Evolutionary conservation across 371 early-diverging fungal genomes (phyloP).

Genomic region (Saksenaea oblongispora): DNA sequence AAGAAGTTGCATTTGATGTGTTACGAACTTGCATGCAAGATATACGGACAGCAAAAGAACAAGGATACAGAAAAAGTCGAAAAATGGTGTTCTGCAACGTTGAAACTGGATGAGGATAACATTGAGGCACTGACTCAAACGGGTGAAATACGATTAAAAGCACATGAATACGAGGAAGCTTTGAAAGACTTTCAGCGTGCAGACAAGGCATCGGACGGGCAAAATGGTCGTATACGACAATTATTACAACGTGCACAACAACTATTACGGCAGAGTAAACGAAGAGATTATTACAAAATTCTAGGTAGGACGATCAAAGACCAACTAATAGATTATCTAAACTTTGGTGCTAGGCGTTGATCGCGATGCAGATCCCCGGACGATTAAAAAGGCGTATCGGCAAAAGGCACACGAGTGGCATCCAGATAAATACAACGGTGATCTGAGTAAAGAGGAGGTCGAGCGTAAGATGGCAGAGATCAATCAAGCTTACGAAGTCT

Average conservation of each 20-base stretch:
- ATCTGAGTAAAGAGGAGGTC: conserved; percentile 74
- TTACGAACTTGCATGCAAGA: conserved; percentile 62
- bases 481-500: conserved; percentile 92
- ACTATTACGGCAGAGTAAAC: conserved; percentile 68
- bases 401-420: conserved; percentile 88
- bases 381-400: conserved; percentile 93
- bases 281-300: conserved; percentile 93
- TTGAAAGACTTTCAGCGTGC: conserved; percentile 72
- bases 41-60: conserved; percentile 55
- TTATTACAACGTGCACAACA: conserved; percentile 67
- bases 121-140: conserved; percentile 68
- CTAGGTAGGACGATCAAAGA: conserved; percentile 48
- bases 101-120: conserved; percentile 64
- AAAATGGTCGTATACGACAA: conserved; percentile 61
- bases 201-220: conserved; percentile 58
- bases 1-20: conserved; percentile 56
- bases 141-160: conserved; percentile 68
- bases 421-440: conserved; percentile 90
- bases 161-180: conserved; percentile 78
- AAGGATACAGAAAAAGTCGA: conserved; percentile 47
- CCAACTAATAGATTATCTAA: not conserved
- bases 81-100: conserved; percentile 60
- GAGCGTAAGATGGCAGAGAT: conserved; percentile 91
- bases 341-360: conserved; percentile 52
- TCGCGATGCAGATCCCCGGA: conserved; percentile 69